Evolutionary conservation across 2,329 filamentous ascomycete genomes (phyloP).

Genomic region (Botrytis tulipae): DNA sequence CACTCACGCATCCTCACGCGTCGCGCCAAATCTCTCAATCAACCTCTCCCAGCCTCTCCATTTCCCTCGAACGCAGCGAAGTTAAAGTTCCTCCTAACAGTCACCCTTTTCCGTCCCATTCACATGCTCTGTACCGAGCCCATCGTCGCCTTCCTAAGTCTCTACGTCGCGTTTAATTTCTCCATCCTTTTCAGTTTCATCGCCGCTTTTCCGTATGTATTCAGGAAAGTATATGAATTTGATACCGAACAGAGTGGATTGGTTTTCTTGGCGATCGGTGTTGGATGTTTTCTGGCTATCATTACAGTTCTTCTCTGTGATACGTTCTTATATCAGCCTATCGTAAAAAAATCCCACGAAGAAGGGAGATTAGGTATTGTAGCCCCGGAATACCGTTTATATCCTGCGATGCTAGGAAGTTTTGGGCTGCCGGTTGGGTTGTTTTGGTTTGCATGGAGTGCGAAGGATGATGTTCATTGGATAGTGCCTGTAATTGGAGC

Average conservation of each 20-base stretch:
- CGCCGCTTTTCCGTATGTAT: conserved; percentile 44
- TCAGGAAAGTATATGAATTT: conserved; percentile 41
- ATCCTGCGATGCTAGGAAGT: conserved; percentile 59
- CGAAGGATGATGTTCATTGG: conserved; percentile 53
- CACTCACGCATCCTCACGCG: conserved; percentile 34
- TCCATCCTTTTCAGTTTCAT: conserved; percentile 43
- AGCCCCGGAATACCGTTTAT: conserved; percentile 55
- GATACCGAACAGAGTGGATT: conserved; percentile 40
- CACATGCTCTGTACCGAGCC: conserved; percentile 42
- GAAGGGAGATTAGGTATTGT: conserved; percentile 30
- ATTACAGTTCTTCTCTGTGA: conserved; percentile 45
- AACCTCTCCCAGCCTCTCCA: conserved; percentile 41
- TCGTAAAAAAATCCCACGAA: conserved; percentile 11
- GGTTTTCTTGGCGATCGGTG: conserved; percentile 41
- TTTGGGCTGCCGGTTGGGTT: conserved; percentile 50
- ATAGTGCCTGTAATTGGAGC: conserved; percentile 51
- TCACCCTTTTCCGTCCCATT: conserved; percentile 40
- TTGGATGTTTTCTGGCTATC: conserved; percentile 46
- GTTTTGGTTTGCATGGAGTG: conserved; percentile 60
- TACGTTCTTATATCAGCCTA: conserved; percentile 42
- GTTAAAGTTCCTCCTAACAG: conserved; percentile 39
- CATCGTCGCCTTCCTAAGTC: conserved; percentile 37
- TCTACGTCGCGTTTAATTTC: conserved; percentile 33
- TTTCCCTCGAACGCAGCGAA: conserved; percentile 40
- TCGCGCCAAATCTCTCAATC: conserved; percentile 39